Conservation (phyloP, 768 basidiomycete genomes). For the Pleurotus tuber-regium region DNA sequence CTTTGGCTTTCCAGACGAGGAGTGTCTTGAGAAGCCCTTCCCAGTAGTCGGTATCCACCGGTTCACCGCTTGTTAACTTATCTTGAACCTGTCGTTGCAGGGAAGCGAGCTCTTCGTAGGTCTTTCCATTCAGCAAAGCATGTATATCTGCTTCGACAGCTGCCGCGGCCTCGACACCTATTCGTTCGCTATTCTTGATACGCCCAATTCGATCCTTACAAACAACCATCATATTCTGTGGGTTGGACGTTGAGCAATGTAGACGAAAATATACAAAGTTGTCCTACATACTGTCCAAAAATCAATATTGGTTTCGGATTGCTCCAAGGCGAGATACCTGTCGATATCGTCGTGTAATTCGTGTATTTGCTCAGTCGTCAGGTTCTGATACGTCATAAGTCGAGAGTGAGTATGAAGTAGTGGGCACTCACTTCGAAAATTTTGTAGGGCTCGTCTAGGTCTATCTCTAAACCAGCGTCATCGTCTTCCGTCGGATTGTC, state of each 20-base stretch:
- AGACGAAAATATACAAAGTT: too few relatives aligned
- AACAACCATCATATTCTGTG: constrained; percentile 94
- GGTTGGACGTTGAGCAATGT: too few relatives aligned
- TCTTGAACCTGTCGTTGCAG: constrained; percentile 85
- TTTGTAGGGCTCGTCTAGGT: constrained; percentile 97
- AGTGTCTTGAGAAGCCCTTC: constrained; percentile 88
- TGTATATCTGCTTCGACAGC: constrained; percentile 88
- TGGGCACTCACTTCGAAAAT: constrained; percentile 82
- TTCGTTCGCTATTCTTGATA: constrained; percentile 58
- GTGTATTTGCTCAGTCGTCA: constrained; percentile 83
- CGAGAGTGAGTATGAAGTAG: constrained; percentile 3
- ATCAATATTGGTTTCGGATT: constrained; percentile 81
- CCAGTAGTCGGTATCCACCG: constrained; percentile 98
- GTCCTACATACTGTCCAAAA: constrained; percentile 85
- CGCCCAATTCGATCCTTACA: constrained; percentile 88
- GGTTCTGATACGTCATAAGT: constrained; percentile 51
- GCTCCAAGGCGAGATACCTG: constrained; percentile 85
- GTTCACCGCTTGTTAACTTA: constrained; percentile 89
- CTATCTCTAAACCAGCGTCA: constrained; percentile 91
- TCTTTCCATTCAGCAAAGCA: constrained; percentile 77
- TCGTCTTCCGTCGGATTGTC: constrained; percentile 65
- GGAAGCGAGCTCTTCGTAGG: constrained; percentile 76
- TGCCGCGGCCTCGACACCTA: constrained; percentile 67
- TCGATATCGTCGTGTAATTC: constrained; percentile 96
- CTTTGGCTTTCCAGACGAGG: constrained; percentile 97